Evolutionary conservation across 352 stramenopile species (phyloP).

Genomic region (Phytophthora vignae): DNA sequence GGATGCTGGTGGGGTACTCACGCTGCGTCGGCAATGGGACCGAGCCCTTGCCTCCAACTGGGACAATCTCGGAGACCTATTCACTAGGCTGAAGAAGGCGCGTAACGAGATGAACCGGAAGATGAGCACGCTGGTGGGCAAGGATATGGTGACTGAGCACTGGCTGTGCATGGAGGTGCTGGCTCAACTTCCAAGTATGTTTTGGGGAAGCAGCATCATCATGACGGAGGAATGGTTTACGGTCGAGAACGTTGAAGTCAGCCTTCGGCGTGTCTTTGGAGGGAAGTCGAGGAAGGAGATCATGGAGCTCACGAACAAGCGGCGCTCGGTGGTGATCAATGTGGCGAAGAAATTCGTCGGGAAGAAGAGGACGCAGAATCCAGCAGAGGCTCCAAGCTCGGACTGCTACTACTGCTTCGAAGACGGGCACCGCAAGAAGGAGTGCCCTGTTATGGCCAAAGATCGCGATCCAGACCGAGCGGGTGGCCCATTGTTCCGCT

Average conservation of each 20-base stretch:
- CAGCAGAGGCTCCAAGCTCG: neutral
- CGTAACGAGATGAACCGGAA: slow-evolving; percentile 20
- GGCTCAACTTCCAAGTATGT: slow-evolving; percentile 13
- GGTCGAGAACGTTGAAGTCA: slow-evolving; percentile 10
- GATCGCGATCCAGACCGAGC: neutral
- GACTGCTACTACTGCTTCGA: neutral
- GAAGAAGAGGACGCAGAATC: neutral
- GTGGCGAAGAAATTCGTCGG: neutral
- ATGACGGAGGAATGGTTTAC: slow-evolving; percentile 12
- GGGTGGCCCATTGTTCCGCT: no score
- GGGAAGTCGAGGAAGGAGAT: slow-evolving; percentile 9
- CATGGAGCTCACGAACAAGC: slow-evolving; percentile 1
- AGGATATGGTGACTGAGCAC: slow-evolving; percentile 15
- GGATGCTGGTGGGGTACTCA: neutral
- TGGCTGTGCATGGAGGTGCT: slow-evolving; percentile 23
- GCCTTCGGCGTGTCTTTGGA: slow-evolving; percentile 2
- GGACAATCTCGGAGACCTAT: slow-evolving; percentile 5
- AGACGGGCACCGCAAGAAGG: neutral
- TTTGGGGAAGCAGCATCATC: slow-evolving; percentile 15
- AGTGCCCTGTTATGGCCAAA: neutral
- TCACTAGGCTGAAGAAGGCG: slow-evolving; percentile 18
- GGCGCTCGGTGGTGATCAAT: neutral
- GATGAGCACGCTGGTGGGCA: neutral
- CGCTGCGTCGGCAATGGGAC: slow-evolving; percentile 5
- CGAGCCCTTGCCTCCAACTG: slow-evolving; percentile 4